Evolutionary conservation across 305 asterid species (phyloP).

Genomic region (Fraxinus latifolia): DNA sequence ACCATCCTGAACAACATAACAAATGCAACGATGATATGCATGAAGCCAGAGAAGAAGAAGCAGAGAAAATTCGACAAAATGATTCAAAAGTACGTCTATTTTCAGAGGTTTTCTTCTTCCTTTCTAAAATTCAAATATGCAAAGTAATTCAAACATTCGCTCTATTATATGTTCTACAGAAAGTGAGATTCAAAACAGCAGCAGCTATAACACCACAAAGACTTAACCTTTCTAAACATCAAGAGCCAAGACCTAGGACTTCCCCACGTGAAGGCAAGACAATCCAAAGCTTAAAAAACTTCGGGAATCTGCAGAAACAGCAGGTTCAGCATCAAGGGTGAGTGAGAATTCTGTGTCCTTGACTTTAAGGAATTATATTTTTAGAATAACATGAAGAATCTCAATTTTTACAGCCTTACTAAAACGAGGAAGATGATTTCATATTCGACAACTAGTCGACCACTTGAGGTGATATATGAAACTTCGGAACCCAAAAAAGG

Average conservation of each 20-base stretch:
- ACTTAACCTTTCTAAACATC: constrained; percentile 14
- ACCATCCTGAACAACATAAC: not conserved
- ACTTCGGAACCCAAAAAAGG: constrained; percentile 25
- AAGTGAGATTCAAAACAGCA: constrained; percentile 32
- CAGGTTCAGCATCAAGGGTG: constrained; percentile 49
- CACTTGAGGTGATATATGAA: constrained; percentile 48
- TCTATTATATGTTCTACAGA: constrained; percentile 19
- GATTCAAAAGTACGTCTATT: not conserved
- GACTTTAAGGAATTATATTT: not conserved
- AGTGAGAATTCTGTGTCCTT: constrained; percentile 8
- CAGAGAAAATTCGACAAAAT: not conserved
- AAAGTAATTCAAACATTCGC: constrained; percentile 1
- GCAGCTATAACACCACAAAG: constrained; percentile 32
- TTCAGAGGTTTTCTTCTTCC: not conserved
- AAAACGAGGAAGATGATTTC: constrained; percentile 34
- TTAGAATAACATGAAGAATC: not conserved
- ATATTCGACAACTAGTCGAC: constrained; percentile 44
- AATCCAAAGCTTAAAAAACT: constrained; percentile 41
- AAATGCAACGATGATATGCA: not conserved
- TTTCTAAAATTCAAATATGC: not conserved
- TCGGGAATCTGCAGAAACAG: constrained; percentile 39
- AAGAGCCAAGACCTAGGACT: constrained; percentile 23
- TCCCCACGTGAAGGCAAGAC: constrained; percentile 31
- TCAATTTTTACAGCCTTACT: constrained; percentile 7
- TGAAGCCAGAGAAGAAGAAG: not conserved